Conservation (phyloP, 2,329 filamentous ascomycete genomes). For the Tolypocladium album region DNA sequence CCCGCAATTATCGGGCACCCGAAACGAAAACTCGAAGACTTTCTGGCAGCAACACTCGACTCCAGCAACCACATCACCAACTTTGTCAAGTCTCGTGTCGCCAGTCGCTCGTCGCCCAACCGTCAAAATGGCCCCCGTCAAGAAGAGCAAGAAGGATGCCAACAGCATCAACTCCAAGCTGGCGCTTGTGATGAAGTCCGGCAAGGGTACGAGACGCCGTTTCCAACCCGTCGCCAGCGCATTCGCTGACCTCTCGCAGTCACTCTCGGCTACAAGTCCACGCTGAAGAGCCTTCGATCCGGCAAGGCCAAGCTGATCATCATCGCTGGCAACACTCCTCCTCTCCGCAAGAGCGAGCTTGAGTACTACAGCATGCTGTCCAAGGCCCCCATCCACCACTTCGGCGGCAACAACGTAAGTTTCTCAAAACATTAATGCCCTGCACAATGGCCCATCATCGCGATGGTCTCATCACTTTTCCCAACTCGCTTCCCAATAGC, state of each 20-base stretch:
- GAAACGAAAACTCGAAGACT: constrained; percentile 12
- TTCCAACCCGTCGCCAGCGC: no score
- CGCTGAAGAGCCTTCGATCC: constrained; percentile 76
- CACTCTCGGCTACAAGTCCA: constrained; percentile 31
- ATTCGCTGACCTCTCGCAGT: constrained; percentile 12
- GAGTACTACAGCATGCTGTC: constrained; percentile 91
- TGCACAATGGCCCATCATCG: neutral
- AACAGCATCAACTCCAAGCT: constrained; percentile 55
- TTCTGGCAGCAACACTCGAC: constrained; percentile 11
- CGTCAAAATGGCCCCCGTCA: constrained; percentile 55
- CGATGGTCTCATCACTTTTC: neutral
- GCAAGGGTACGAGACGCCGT: constrained; percentile 55
- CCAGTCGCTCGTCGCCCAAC: constrained; percentile 21
- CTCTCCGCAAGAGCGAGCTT: constrained; percentile 94
- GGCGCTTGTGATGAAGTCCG: constrained; percentile 53
- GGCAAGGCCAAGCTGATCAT: constrained; percentile 99
- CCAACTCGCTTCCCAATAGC: constrained; percentile 6
- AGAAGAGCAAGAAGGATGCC: constrained; percentile 81
- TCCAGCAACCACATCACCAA: constrained; percentile 13
- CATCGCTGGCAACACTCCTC: constrained; percentile 87
- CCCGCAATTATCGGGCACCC: constrained; percentile 10
- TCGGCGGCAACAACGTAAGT: constrained; percentile 98
- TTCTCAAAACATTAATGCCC: neutral
- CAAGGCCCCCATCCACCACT: constrained; percentile 96
- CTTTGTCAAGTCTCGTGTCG: neutral